Conservation (phyloP, 306 rosid species). For the Oxytropis ochrocephala region DNA sequence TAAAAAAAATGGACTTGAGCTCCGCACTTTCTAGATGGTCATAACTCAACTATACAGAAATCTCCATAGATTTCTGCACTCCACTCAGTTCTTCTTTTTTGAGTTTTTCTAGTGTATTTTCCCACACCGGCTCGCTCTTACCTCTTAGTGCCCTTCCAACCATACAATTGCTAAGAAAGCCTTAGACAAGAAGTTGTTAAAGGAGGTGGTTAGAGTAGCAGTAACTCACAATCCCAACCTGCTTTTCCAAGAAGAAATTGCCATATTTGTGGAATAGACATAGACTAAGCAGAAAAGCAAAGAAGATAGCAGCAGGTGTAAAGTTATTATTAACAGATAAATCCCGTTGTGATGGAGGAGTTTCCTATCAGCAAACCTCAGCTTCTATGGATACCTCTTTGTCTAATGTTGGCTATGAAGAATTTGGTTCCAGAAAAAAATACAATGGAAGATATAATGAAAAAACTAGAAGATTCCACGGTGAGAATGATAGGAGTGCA, state of each 20-base stretch:
- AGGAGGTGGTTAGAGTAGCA: too few species aligned
- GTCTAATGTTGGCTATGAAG: not conserved
- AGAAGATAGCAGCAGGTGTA: not conserved
- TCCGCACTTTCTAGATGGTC: slow-evolving; percentile 6
- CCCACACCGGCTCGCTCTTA: not conserved
- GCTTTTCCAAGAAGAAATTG: not conserved
- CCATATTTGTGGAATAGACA: not conserved
- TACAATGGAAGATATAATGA: not conserved
- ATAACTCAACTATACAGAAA: not conserved
- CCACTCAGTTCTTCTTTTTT: not conserved
- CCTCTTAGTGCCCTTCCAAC: not conserved
- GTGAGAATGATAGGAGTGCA: slow-evolving; percentile 9
- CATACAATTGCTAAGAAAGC: slow-evolving; percentile 9
- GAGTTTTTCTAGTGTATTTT: not conserved
- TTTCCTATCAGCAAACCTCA: not conserved
- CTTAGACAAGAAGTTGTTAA: too few species aligned
- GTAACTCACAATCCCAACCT: too few species aligned
- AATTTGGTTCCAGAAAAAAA: not conserved
- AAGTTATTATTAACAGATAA: not conserved
- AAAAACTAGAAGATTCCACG: slow-evolving; percentile 15
- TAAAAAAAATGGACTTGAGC: not conserved
- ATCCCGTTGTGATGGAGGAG: not conserved
- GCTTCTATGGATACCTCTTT: not conserved
- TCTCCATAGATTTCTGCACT: slow-evolving; percentile 3
- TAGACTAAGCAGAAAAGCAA: slow-evolving; percentile 9